phyloP scores from a whole-genome alignment of 441 rosid genomes.

The Euphorbia celastroides region DNA sequence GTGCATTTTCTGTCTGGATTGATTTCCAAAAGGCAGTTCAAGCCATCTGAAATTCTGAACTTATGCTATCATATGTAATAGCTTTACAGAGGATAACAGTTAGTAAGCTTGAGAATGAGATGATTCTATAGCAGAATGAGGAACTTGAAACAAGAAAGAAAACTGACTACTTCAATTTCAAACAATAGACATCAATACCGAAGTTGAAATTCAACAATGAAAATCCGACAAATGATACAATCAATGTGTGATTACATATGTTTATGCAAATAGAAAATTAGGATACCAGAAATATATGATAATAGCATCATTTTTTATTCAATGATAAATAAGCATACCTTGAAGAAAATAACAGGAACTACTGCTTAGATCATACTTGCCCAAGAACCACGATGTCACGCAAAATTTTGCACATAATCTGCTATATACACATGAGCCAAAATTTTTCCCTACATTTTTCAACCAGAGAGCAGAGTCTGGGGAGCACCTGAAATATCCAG shows the following conservation, averaged over 20 bases:
- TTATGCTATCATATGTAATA: too few species aligned
- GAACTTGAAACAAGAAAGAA: too few species aligned
- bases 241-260: neutral
- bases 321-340: neutral
- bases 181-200: too few species aligned
- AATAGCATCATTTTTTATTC: too few species aligned
- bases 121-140: too few species aligned
- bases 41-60: too few species aligned
- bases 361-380: constrained; percentile 38
- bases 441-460: constrained; percentile 73
- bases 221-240: neutral
- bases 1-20: too few species aligned
- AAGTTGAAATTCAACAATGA: too few species aligned
- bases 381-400: constrained; percentile 98
- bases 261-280: neutral
- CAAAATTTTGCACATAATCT: constrained; percentile 72
- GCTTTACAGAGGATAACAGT: too few species aligned
- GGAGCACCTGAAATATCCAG: constrained; percentile 39
- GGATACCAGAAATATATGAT: neutral
- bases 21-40: too few species aligned
- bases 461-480: constrained; percentile 86
- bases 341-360: neutral
- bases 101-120: too few species aligned
- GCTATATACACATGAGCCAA: constrained; percentile 95
- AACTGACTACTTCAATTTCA: too few species aligned